Base-by-base conservation (phyloP, 768 basidiomycete genomes). In the Asterophora lycoperdoides region DNA sequence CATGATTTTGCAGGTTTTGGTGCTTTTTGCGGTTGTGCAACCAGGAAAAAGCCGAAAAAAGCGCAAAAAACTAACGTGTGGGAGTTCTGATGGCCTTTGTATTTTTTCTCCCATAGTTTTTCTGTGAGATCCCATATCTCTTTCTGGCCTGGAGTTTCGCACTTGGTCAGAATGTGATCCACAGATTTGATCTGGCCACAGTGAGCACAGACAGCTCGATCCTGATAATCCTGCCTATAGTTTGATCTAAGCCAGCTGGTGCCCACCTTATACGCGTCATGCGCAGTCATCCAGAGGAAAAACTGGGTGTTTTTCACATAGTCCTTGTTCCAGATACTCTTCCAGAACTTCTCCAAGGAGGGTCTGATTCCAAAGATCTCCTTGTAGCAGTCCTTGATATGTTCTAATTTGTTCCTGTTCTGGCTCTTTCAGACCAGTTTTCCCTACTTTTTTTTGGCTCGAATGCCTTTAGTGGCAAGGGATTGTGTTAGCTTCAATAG, bases 191-290 rank as follows among this genome's bases (percentile, higher is more conserved):
- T 1, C 14, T 17, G 8, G 0, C 29, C n/a, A 18, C 38, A 36
- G 19, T 51, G 43, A 11, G 10, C 14, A 33, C 49, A 51, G 5
- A 14, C 11, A 1, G 38, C 20, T 2, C 49, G 3, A 6, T 20
- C 44, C 15, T 51, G 28, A 30, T 18, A 8, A 8, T 51, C 49
- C 1, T 29, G 3, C 7, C 11, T 30, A 17, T 15, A 45, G 2
- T 9, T 28, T 10, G 28, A 6, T 11, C 39, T 1, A 5, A 17
- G 32, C 49, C 49, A 46, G 8, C 45, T 19, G 0, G 7, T 7
- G 3, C 49, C 43, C 5, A 51, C 13, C 44, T 34, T 45, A 13
- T 45, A 51, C 1, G 49, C 44, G 15, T 51, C 33, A 8, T 51
- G 49, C 0, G 20, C 11, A 0, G 38, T 6, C 49, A 51, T 51